Base-by-base conservation (phyloP, 805 yeast genomes). In the Candida chilensis region DNA sequence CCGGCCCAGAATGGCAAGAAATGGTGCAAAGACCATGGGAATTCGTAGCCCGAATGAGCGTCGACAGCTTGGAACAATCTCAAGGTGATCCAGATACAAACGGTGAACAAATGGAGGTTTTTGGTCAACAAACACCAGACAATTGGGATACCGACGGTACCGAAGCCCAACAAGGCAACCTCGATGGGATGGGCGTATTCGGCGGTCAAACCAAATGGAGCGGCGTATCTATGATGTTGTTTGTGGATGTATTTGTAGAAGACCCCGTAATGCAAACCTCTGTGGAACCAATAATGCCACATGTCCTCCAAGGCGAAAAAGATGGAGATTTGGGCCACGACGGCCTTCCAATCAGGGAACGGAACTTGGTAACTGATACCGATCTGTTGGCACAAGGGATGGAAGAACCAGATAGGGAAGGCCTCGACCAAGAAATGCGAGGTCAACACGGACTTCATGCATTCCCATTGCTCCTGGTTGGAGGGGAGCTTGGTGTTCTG, bases 171-270 rank as follows among this genome's bases (percentile, higher is more conserved):
- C 31, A 85, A 67, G 64, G 84, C 73, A 20, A 90, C 95, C 62
- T 90, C 98, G 18, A 82, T 68, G 12, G 98, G 97, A 52, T 90
- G 96, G 19, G 97, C 97, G 54, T 90, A 90, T 64, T 90, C 98
- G 29, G 97, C 97, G 37, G 97, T 79, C 35, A 90, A 63, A 22
- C 98, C 98, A 50, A 90, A 90, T 27, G 98, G 98, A 27, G 97
- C 96, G 15, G 96, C 95, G 54, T 88, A 90, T 56, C 88, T 78
- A 64, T 90, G 98, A 60, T 90, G 98, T 67, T 87, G 95, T 64
- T 90, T 90, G 68, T 90, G 98, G 45, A 90, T 85, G 55, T 79
- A 74, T 63, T 83, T 86, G 74, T 90, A 90, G 54, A 92, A 83
- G 37, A 75, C 69, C 32, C 94, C 94, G 52, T 77, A 73, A 57